Conservation (phyloP, 768 basidiomycete species). For the Dentipellis sp. region DNA sequence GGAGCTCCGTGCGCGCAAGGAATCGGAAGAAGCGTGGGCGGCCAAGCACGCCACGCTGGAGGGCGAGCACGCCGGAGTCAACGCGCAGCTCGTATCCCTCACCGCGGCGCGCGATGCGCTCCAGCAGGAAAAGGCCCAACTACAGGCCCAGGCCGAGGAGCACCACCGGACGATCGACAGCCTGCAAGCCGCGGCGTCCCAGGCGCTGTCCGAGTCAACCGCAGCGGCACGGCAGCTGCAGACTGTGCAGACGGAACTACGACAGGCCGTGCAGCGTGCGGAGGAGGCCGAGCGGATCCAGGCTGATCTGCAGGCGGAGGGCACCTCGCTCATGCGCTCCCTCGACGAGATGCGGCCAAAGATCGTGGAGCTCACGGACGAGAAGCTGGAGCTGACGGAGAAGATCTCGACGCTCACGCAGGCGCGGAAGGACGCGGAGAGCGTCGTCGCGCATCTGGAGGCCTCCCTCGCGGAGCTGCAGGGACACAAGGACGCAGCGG, state of each 20-base stretch:
- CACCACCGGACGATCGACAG: slow-evolving; percentile 38
- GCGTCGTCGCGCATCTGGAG: slow-evolving; percentile 54
- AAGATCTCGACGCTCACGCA: slow-evolving; percentile 48
- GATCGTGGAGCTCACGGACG: slow-evolving; percentile 70
- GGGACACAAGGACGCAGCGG: slow-evolving; percentile 38
- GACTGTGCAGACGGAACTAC: slow-evolving; percentile 55
- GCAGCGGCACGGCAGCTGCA: slow-evolving; percentile 48
- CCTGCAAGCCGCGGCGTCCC: slow-evolving; percentile 50
- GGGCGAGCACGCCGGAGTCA: slow-evolving; percentile 28
- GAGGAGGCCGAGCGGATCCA: slow-evolving; percentile 69
- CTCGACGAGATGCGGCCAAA: slow-evolving; percentile 82
- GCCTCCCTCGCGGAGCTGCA: slow-evolving; percentile 44
- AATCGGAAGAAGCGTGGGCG: slow-evolving; percentile 39
- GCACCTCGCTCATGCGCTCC: slow-evolving; percentile 68
- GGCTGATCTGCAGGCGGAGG: slow-evolving; percentile 67
- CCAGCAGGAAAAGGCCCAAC: slow-evolving; percentile 36
- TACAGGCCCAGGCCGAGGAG: slow-evolving; percentile 39
- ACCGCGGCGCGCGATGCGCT: slow-evolving; percentile 40
- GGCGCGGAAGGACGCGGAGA: slow-evolving; percentile 45
- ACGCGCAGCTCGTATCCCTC: slow-evolving; percentile 34
- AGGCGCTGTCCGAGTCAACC: slow-evolving; percentile 44
- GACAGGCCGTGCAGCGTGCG: slow-evolving; percentile 52
- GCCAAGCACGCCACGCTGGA: slow-evolving; percentile 39
- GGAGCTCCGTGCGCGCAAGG: slow-evolving; percentile 31
- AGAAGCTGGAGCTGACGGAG: slow-evolving; percentile 61